These are phyloP conservation scores for Tetrapisispora nanseiensis DNA, from an alignment of 805 yeast species.

Conservation along the genomic window DNA sequence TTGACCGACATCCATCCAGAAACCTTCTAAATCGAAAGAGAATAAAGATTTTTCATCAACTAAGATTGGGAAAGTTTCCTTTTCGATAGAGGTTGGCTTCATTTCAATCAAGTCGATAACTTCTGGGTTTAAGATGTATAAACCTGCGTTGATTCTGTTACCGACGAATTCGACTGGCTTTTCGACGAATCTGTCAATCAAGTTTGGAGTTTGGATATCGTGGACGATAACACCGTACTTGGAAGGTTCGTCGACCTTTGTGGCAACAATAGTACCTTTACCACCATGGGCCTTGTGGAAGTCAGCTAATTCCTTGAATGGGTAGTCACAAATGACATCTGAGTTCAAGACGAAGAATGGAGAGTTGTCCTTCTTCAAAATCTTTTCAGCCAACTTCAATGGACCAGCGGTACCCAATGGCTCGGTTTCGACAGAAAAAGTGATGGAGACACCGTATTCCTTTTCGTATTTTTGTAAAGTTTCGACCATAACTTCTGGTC, in stretches of 20 bases:
- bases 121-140: conserved; percentile 94
- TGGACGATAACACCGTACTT: conserved; percentile 99
- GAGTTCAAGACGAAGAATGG: conserved; percentile 98
- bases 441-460: conserved; percentile 87
- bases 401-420: conserved; percentile 99
- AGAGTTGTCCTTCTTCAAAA: conserved; percentile 85
- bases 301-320: conserved; percentile 81
- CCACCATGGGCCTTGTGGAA: conserved; percentile 97
- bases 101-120: conserved; percentile 93
- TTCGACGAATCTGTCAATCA: conserved; percentile 97
- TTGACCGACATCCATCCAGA: conserved; percentile 99
- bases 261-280: conserved; percentile 96
- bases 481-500: conserved; percentile 98
- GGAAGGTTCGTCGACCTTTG: conserved; percentile 98
- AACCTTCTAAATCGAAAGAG: conserved; percentile 96
- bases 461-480: conserved; percentile 89
- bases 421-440: conserved; percentile 97
- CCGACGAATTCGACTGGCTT: conserved; percentile 99
- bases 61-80: conserved; percentile 96
- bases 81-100: conserved; percentile 98
- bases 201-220: conserved; percentile 88
- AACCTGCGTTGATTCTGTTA: conserved; percentile 99
- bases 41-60: conserved; percentile 82
- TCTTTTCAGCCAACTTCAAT: conserved; percentile 88
- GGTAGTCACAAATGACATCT: conserved; percentile 97